Percentiles rank a stretch among this genome's conserved stretches.
Evolutionary conservation across 2,329 filamentous ascomycete species (phyloP).

Genomic region (Fusarium pseudocircinatum): DNA sequence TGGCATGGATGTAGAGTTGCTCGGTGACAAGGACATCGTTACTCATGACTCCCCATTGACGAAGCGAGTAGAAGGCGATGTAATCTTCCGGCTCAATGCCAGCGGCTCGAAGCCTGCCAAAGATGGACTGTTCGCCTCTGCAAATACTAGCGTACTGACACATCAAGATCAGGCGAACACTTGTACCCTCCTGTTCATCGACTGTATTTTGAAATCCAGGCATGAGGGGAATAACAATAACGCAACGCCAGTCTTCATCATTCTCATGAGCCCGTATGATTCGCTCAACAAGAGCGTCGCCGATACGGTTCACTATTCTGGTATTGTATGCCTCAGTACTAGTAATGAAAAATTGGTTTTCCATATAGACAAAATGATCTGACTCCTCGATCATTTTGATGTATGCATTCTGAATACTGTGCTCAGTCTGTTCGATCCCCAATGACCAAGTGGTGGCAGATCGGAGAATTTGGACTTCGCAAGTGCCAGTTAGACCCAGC

Average conservation of each 20-base stretch:
- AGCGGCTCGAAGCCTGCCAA: constrained; percentile 79
- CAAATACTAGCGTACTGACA: constrained; percentile 98
- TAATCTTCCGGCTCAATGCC: constrained; percentile 95
- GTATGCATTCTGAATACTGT: constrained; percentile 96
- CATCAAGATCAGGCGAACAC: constrained; percentile 94
- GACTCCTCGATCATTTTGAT: constrained; percentile 94
- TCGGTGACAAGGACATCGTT: constrained; percentile 89
- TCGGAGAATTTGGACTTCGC: constrained; percentile 93
- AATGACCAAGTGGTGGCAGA: constrained; percentile 93
- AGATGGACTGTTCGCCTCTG: constrained; percentile 90
- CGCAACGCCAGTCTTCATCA: constrained; percentile 88
- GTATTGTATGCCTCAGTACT: constrained; percentile 89
- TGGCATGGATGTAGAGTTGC: constrained; percentile 97
- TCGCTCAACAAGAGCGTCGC: constrained; percentile 91
- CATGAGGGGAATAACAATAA: constrained; percentile 92
- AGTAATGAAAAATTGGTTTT: constrained; percentile 98
- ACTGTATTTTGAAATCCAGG: constrained; percentile 99
- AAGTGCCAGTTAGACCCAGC: constrained; percentile 90
- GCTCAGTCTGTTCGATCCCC: constrained; percentile 86
- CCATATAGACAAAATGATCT: constrained; percentile 97
- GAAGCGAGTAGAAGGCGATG: constrained; percentile 92
- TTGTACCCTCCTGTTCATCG: constrained; percentile 91
- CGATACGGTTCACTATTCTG: constrained; percentile 91
- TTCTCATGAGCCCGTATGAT: constrained; percentile 86
- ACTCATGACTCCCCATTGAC: constrained; percentile 92